Base-by-base conservation (phyloP, 805 yeast genomes). In the Myxozyma nipponensis region DNA sequence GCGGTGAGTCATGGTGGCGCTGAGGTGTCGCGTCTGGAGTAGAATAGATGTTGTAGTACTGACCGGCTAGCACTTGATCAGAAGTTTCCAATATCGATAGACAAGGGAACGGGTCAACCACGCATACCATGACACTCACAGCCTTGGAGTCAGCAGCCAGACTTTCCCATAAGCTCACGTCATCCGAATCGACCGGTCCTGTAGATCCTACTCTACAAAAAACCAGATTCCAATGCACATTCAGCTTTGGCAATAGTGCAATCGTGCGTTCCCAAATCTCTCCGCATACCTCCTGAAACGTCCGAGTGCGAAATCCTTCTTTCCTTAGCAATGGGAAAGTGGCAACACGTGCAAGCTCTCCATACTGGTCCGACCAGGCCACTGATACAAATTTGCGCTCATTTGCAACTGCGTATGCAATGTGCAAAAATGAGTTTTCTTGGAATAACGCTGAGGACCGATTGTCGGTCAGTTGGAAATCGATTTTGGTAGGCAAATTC, bases 291-390 rank as follows among this genome's bases (percentile, higher is more conserved):
- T 66, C 69, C 30, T 64, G 71, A 26, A 55, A 47, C 10, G 61
- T 50, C 23, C 63, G 44, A 19, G 62, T 52, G 4, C 63, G 47
- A 7, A 52, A 42, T 9, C 60, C 56, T 25, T 50, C 56, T n/a
- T 40, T 36, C 19, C 56, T 49, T 10, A 44, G 48, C 10, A 68
- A 41, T 9, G 63, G 47, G 36, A 63, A 85, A 0, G 88, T 76
- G 57, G 79, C 82, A 0, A 82, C 76, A 41, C 73, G 74, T 17
- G 82, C 77, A 10, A 79, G 73, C 2, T 73, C 72, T 0, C 96
- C 96, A 64, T 77, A 76, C 43, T 90, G 91, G 62, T 91, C 96
- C 0, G 93, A 75, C 95, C 97, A 88, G 0, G 95, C 83, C 0
- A 87, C 95, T 21, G 82, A 79, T 39, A 88, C 74, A 96, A 96